These are phyloP conservation scores for Jatropha multifida DNA, from an alignment of 441 rosid genomes.

Conservation along the genomic window DNA sequence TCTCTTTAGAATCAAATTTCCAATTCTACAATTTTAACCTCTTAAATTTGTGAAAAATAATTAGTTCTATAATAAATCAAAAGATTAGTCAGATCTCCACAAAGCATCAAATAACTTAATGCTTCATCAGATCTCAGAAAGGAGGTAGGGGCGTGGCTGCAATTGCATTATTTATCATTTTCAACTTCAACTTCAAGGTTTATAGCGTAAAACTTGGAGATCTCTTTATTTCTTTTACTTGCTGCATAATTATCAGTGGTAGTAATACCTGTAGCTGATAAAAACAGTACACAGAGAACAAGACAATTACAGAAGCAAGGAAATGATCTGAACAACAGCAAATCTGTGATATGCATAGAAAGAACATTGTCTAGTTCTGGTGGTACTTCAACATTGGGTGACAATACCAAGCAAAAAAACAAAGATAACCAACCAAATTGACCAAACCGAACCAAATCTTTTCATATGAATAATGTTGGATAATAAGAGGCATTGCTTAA, in stretches of 20 bases:
- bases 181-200: not conserved
- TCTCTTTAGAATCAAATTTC: not conserved
- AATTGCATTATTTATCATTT: not conserved
- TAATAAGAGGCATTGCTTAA: no score
- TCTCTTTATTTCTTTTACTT: not conserved
- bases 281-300: not conserved
- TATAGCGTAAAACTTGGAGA: not conserved
- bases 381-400: no score
- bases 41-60: not conserved
- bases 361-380: no score
- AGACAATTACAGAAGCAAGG: not conserved
- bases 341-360: no score
- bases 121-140: not conserved
- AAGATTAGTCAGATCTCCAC: not conserved
- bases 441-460: no score
- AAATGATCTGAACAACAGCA: not conserved
- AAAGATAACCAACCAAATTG: no score
- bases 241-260: no score
- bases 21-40: not conserved
- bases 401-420: no score
- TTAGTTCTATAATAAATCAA: not conserved
- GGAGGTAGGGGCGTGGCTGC: not conserved
- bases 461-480: no score
- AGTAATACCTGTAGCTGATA: not conserved
- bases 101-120: not conserved